A percentile compares a stretch with the other conserved stretches of the same genome.
Conservation (phyloP, 2,329 filamentous ascomycete species). For the Diplocarpon rosae region DNA sequence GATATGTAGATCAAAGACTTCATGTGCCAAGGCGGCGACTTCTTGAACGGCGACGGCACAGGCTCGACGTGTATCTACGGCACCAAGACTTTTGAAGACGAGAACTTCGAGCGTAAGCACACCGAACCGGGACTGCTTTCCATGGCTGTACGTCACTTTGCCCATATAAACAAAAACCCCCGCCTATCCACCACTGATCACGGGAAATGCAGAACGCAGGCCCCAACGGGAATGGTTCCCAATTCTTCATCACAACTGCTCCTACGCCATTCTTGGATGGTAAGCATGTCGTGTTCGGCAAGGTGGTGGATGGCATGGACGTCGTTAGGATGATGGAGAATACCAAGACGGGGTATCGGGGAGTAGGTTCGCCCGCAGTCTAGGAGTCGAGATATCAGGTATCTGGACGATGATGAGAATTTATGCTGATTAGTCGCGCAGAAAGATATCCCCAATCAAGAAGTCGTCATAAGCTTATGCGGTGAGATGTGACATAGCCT, state of each 20-base stretch:
- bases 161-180: not conserved
- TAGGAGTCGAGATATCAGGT: no score
- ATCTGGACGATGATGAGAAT: no score
- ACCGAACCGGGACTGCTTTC: conserved; percentile 70
- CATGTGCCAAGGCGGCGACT: conserved; percentile 97
- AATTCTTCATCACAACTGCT: conserved; percentile 95
- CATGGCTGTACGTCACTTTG: conserved; percentile 67
- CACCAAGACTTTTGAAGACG: conserved; percentile 72
- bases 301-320: conserved; percentile 82
- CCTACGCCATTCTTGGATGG: conserved; percentile 78
- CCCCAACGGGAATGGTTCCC: conserved; percentile 85
- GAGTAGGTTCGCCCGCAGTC: not conserved
- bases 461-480: conserved; percentile 76
- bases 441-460: conserved; percentile 73
- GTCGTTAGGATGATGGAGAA: conserved; percentile 88
- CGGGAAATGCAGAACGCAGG: conserved; percentile 59
- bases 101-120: conserved; percentile 78
- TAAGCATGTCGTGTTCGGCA: conserved; percentile 94
- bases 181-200: no score
- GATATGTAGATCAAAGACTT: conserved; percentile 71
- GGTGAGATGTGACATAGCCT: conserved; percentile 66
- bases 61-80: conserved; percentile 85
- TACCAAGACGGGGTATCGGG: conserved; percentile 64
- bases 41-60: conserved; percentile 84
- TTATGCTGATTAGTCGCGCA: no score